These are phyloP conservation scores for Taphrina communis DNA, from an alignment of 1,139 yeast genomes.

Conservation along the genomic window DNA sequence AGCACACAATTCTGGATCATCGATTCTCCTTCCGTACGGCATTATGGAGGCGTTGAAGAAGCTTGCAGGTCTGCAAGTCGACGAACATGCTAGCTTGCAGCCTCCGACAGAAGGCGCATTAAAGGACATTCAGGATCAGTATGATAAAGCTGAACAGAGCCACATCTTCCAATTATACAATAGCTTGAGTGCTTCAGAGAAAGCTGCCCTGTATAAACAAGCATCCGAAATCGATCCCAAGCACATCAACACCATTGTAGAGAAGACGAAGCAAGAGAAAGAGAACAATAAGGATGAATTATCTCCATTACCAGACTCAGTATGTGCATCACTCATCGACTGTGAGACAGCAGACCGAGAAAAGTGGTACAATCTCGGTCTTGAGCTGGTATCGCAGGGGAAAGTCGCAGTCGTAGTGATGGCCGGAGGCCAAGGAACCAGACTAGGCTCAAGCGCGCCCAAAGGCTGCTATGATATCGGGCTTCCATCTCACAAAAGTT, in stretches of 20 bases:
- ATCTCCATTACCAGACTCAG: conserved; percentile 52
- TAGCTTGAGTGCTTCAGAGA: conserved; percentile 49
- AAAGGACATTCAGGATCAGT: conserved; percentile 47
- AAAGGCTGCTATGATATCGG: conserved; percentile 92
- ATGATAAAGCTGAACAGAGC: conserved; percentile 54
- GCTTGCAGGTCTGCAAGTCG: conserved; percentile 8
- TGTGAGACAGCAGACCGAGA: conserved; percentile 46
- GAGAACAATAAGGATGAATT: conserved; percentile 36
- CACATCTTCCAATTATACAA: conserved; percentile 55
- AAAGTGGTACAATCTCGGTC: conserved; percentile 67
- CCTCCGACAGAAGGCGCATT: conserved; percentile 23
- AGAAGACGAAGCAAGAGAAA: conserved; percentile 46
- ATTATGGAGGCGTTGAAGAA: conserved; percentile 12
- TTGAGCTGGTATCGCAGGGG: conserved; percentile 68
- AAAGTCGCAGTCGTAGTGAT: conserved; percentile 86
- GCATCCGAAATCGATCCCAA: conserved; percentile 52
- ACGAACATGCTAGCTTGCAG: background rate
- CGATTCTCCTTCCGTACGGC: background rate
- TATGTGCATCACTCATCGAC: conserved; percentile 52
- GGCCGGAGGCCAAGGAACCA: conserved; percentile 99
- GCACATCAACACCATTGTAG: conserved; percentile 50
- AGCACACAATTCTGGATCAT: background rate
- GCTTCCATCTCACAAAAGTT: conserved; percentile 79
- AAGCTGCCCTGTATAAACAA: conserved; percentile 50
- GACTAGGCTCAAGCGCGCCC: conserved; percentile 86